Evolutionary conservation across 2,329 filamentous ascomycete species (phyloP), one percentile per base, ranked within the genome.

Genomic region (Fusarium haematococcum): DNA sequence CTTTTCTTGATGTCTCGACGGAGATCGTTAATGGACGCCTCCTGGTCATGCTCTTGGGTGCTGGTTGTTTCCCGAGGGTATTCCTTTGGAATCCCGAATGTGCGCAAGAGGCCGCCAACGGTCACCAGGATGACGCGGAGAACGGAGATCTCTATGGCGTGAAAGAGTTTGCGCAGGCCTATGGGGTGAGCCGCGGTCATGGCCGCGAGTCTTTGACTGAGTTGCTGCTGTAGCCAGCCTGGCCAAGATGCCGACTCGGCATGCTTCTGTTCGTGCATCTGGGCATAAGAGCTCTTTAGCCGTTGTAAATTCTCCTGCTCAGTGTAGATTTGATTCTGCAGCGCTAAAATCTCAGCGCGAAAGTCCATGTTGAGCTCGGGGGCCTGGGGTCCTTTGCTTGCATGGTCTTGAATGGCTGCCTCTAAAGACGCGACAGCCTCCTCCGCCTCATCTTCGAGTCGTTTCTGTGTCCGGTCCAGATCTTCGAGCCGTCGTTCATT

Each of bases 11-110:
- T 68, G 1, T 65, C 65, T 14, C 50, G 11, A 4, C 33, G 33
- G 11, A 77, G 63, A 10, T 9, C 23, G 9, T 63, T 13, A 4
- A 70, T 66, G 35, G 25, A 33, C 35, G 64, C 30, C 9, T 69
- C 25, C 30, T 66, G 35, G 8, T 43, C 8, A 0, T 62, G 27
- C 16, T 41, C 10, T 64, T 67, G 43, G 33, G 25, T 20, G 20
- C 18, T 66, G 39, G 50, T 14, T 59, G 35, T 37, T 37, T 11
- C 27, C n/a, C 30, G 32, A 59, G 33, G 43, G 27, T 11, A 2
- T 23, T 33, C 32, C 27, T 20, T 56, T 63, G 50, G 18, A 39
- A 20, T 33, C n/a, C 32, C 13, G 16, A 61, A 65, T 25, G 67
- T 13, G 3, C 8, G 35, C 25, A 52, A 56, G 6, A 70, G 27